Conservation (phyloP, 805 yeast genomes). For the Zygosaccharomyces pseudorouxii region DNA sequence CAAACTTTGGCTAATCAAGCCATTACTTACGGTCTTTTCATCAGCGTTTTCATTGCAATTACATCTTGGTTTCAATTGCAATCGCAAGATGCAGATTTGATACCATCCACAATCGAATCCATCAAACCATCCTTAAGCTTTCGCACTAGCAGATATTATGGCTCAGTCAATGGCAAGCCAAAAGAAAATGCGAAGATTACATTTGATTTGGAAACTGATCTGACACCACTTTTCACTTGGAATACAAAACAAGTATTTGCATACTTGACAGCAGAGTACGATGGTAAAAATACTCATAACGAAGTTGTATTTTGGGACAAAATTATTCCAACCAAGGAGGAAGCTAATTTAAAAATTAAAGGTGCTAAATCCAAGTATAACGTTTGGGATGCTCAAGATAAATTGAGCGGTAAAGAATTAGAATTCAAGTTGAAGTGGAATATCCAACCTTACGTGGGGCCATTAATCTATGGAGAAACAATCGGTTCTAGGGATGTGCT, state of each 20-base stretch:
- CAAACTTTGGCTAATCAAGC: conserved; percentile 53
- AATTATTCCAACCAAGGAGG: conserved; percentile 55
- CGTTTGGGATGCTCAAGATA: conserved; percentile 76
- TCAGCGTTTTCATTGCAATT: conserved; percentile 45
- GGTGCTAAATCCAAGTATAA: conserved; percentile 68
- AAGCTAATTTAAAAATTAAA: conserved; percentile 52
- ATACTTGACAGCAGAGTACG: conserved; percentile 82
- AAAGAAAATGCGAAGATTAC: conserved; percentile 70
- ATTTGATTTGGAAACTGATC: conserved; percentile 72
- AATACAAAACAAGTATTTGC: conserved; percentile 95
- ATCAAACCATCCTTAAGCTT: conserved; percentile 40
- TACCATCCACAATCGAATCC: conserved; percentile 38
- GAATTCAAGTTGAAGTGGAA: conserved; percentile 77
- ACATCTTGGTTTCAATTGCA: conserved; percentile 49
- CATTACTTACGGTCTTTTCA: conserved; percentile 45
- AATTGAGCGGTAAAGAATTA: conserved; percentile 58
- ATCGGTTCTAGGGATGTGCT: conserved; percentile 17
- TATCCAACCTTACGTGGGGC: conserved; percentile 87
- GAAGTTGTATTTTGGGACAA: conserved; percentile 89
- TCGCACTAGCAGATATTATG: conserved; percentile 58
- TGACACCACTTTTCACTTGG: conserved; percentile 85
- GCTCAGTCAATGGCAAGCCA: conserved; percentile 59
- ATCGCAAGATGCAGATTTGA: conserved; percentile 40
- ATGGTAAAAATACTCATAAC: conserved; percentile 44
- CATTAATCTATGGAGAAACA: conserved; percentile 63